Percentiles rank a stretch among this genome's conserved stretches.
Conservation (phyloP, 2,329 filamentous ascomycete species). For the Diaporthe citrichinensis region DNA sequence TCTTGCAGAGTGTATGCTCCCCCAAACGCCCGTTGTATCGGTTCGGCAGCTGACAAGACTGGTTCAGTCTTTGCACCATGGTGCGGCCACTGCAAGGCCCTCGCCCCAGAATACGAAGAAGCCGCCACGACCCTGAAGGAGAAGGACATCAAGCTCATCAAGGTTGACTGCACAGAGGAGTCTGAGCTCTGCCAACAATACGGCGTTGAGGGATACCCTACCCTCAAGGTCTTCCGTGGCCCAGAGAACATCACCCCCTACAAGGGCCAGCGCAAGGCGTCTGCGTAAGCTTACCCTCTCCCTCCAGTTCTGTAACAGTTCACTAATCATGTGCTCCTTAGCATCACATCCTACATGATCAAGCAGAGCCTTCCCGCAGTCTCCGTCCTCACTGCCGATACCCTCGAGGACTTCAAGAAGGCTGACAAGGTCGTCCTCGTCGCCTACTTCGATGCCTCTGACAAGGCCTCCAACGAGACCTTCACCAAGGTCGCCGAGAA, state of each 20-base stretch:
- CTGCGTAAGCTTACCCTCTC: conserved; percentile 65
- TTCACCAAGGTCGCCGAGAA: conserved; percentile 81
- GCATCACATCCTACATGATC: conserved; percentile 90
- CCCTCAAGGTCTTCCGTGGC: conserved; percentile 98
- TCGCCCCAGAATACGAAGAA: conserved; percentile 92
- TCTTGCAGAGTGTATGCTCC: conserved; percentile 87
- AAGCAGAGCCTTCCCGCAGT: conserved; percentile 97
- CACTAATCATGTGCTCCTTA: conserved; percentile 46
- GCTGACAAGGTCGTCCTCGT: conserved; percentile 97
- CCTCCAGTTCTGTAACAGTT: background rate
- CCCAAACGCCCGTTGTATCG: background rate
- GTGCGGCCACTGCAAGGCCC: conserved; percentile 99
- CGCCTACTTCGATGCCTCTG: conserved; percentile 84
- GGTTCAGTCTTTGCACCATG: conserved; percentile 90
- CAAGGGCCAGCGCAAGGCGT: conserved; percentile 89
- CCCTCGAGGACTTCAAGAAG: conserved; percentile 95
- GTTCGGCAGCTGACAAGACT: background rate
- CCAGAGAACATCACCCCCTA: conserved; percentile 86
- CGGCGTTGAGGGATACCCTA: conserved; percentile 97
- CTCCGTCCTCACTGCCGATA: conserved; percentile 84
- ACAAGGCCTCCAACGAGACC: conserved; percentile 89
- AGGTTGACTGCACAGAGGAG: conserved; percentile 97
- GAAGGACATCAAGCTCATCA: conserved; percentile 87
- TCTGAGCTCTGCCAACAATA: conserved; percentile 89
- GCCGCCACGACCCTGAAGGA: conserved; percentile 88